phyloP scores from a whole-genome alignment of 2,329 filamentous ascomycete genomes.

The Pestalotiopsis sp. region DNA sequence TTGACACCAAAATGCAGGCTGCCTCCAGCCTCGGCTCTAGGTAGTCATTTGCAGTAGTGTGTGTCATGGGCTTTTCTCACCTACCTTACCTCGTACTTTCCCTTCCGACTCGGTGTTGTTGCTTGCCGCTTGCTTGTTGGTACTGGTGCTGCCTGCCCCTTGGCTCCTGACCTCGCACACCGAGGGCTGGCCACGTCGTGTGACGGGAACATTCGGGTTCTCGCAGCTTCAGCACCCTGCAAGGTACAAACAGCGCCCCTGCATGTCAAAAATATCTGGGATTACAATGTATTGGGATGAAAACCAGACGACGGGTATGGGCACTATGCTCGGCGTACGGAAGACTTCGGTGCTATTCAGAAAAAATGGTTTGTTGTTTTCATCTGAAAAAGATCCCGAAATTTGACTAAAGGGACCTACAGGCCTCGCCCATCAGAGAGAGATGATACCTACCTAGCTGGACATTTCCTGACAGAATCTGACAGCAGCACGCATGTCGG shows the following conservation, averaged over 20 bases:
- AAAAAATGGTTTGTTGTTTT: not conserved
- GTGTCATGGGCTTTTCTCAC: not conserved
- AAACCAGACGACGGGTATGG: not conserved
- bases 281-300: not conserved
- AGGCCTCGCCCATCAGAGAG: not conserved
- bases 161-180: not conserved
- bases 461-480: not conserved
- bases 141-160: not conserved
- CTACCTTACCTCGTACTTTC: not conserved
- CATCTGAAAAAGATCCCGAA: not conserved
- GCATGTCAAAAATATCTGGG: not conserved
- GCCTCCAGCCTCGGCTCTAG: not conserved
- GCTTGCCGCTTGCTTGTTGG: not conserved
- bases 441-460: not conserved
- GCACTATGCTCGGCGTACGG: not conserved
- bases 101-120: not conserved
- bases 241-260: conserved; percentile 5
- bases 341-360: not conserved
- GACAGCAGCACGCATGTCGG: not conserved
- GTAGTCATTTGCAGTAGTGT: not conserved
- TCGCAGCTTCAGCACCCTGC: conserved; percentile 10
- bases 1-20: not conserved
- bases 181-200: not conserved
- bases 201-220: not conserved
- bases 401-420: no score